Evolutionary conservation across 163 green algal genomes (phyloP).

Genomic region (Chloroidium sp.): DNA sequence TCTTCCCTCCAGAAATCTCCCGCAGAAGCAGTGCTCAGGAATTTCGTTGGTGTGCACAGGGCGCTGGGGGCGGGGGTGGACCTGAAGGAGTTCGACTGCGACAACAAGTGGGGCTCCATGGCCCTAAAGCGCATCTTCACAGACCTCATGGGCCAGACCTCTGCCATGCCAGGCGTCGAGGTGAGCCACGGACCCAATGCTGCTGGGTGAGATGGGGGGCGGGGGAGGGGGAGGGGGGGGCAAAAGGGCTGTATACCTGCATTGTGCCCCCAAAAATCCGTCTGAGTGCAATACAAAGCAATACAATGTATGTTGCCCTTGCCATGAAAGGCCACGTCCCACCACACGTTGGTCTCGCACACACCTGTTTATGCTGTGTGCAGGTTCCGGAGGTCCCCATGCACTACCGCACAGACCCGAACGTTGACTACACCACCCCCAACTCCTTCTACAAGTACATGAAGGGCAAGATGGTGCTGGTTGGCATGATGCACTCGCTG

Average conservation of each 20-base stretch:
- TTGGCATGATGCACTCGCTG: neutral
- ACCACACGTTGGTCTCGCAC: too few species aligned
- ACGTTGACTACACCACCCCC: neutral
- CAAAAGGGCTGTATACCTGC: too few species aligned
- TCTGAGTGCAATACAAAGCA: too few species aligned
- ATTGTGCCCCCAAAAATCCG: too few species aligned
- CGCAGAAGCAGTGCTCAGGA: neutral
- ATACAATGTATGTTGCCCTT: too few species aligned
- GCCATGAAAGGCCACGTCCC: neutral
- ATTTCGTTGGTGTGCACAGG: constrained; percentile 11
- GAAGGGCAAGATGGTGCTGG: neutral
- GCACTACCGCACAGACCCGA: neutral
- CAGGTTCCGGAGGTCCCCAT: neutral
- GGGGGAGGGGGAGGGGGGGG: too few species aligned
- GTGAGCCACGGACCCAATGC: constrained; percentile 2
- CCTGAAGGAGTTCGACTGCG: constrained; percentile 57
- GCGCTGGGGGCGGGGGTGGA: constrained; percentile 37
- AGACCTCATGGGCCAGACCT: constrained; percentile 10
- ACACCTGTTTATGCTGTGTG: neutral
- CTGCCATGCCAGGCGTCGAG: constrained; percentile 26
- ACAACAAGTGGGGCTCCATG: constrained; percentile 41
- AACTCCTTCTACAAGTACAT: neutral
- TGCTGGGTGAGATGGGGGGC: too few species aligned
- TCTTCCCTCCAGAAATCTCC: neutral
- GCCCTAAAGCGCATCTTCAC: constrained; percentile 22